These are phyloP conservation scores for Dothiorella sarmentorum DNA, from an alignment of 2,329 filamentous ascomycete species.

Conservation along the genomic window DNA sequence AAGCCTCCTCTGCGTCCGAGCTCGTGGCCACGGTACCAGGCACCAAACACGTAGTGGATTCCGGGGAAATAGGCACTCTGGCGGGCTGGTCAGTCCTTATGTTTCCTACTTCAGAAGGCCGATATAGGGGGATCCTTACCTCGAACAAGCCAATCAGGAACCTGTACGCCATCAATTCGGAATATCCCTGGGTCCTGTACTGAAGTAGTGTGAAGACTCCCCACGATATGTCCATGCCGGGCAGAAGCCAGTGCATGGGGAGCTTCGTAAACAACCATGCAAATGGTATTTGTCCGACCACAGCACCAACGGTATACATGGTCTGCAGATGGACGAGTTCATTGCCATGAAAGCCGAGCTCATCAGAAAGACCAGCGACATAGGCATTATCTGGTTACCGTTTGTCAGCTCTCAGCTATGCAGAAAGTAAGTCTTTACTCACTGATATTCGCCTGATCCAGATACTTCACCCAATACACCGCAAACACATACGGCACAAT, in stretches of 20 bases:
- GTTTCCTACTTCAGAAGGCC: neutral
- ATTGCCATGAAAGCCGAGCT: conserved; percentile 51
- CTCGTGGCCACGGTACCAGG: conserved; percentile 47
- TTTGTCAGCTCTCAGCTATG: neutral
- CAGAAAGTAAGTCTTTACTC: conserved; percentile 17
- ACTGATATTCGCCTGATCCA: conserved; percentile 56
- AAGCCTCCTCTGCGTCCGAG: conserved; percentile 48
- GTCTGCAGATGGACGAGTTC: conserved; percentile 56
- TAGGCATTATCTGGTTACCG: conserved; percentile 51
- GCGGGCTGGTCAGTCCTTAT: neutral
- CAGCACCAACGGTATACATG: conserved; percentile 51
- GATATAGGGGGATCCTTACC: conserved; percentile 6
- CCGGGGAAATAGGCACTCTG: conserved; percentile 15
- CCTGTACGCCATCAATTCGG: conserved; percentile 52
- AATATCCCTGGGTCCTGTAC: conserved; percentile 48
- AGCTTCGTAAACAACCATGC: conserved; percentile 46
- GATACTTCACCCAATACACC: conserved; percentile 56
- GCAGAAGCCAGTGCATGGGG: conserved; percentile 51
- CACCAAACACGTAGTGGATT: conserved; percentile 31
- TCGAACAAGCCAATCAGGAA: conserved; percentile 57
- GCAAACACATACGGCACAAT: conserved; percentile 57
- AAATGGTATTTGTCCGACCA: conserved; percentile 52
- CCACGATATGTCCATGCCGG: conserved; percentile 53
- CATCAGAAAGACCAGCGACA: conserved; percentile 53
- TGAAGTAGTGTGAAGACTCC: conserved; percentile 57